Evolutionary conservation across 1,284 basidiomycete genomes (phyloP).

Genomic region (Golubevia pallescens): DNA sequence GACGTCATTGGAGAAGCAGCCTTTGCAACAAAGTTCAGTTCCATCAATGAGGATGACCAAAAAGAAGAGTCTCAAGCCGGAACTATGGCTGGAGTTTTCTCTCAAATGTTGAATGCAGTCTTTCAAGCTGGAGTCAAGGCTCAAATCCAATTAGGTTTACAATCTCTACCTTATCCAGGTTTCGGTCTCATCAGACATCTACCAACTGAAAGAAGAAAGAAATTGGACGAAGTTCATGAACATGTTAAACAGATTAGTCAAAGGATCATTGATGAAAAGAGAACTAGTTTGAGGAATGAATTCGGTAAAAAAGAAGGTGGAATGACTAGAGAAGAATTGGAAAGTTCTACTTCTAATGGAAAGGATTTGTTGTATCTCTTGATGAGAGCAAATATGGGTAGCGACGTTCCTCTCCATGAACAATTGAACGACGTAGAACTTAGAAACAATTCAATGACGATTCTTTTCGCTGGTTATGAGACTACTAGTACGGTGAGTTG

Average conservation of each 20-base stretch:
- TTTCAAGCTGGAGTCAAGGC: too few relatives aligned
- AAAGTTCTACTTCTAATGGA: not conserved
- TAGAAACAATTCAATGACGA: constrained; percentile 46
- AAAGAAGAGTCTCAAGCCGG: too few relatives aligned
- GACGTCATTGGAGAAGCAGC: constrained; percentile 20
- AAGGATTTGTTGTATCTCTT: constrained; percentile 52
- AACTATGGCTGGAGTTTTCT: too few relatives aligned
- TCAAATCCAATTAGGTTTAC: too few relatives aligned
- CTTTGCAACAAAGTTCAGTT: constrained; percentile 10
- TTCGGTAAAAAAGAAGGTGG: not conserved
- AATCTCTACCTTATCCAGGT: constrained; percentile 7
- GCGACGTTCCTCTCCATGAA: constrained; percentile 28
- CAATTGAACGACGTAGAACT: constrained; percentile 45
- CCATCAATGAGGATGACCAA: not conserved
- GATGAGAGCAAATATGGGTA: constrained; percentile 54
- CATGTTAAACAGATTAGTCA: constrained; percentile 27
- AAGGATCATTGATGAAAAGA: constrained; percentile 35
- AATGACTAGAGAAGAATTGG: not conserved
- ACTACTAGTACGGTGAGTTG: too few relatives aligned
- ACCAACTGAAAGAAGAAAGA: constrained; percentile 30
- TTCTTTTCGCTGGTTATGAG: constrained; percentile 54
- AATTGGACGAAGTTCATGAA: constrained; percentile 19
- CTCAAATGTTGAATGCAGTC: too few relatives aligned
- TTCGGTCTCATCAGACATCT: constrained; percentile 41
- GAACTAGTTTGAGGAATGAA: constrained; percentile 33